Base-by-base conservation (phyloP, 164 flowering plant genomes). In the Hamamelis virginiana region DNA sequence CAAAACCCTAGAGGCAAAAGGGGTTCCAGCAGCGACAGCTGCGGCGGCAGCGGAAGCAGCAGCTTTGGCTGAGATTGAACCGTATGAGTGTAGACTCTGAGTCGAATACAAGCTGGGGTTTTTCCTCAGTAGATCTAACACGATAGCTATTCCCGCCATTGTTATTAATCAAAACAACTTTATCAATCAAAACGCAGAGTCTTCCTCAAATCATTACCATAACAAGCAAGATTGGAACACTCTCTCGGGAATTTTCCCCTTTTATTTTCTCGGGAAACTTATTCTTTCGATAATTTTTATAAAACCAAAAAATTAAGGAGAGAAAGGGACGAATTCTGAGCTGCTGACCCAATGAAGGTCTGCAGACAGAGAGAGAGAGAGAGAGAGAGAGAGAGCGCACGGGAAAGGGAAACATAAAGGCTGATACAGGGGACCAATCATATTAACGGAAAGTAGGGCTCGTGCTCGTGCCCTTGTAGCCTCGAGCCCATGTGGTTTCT, bases 11-110 rank as follows among this genome's bases (percentile, higher is more conserved):
- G 72, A 76, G 13, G 82, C 82, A 66, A 74, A 78, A 61, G 82
- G 78, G 25, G 72, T 58, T n/a, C 78, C 68, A 28, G 75, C 73
- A 2, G 77, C 75, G 22, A 73, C 71, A 12, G 91, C 74, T 14
- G 86, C 87, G 59, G 89, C 91, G 43, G 90, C 88, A 9, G 87
- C 79, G 11, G 89, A 73, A 41, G 86, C 74, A 45, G 87, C 90
- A 11, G 81, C 75, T 15, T 79, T 67, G 3, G 87, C 84, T 9
- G 94, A 80, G 67, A 85, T 81, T 9, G 77, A 62, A 0, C 83
- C 78, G 63, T 69, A 67, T 1, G 95, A 89, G 70, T 84, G 86
- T 21, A 86, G 27, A 63, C 72, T 21, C 33, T 76, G 82, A 28
- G 81, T 25, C 1, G 79, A 64, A 46, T 43, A 44, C n/a, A 83